Base-by-base conservation (phyloP, 2,329 filamentous ascomycete species). In the Corinectria fuckeliana region DNA sequence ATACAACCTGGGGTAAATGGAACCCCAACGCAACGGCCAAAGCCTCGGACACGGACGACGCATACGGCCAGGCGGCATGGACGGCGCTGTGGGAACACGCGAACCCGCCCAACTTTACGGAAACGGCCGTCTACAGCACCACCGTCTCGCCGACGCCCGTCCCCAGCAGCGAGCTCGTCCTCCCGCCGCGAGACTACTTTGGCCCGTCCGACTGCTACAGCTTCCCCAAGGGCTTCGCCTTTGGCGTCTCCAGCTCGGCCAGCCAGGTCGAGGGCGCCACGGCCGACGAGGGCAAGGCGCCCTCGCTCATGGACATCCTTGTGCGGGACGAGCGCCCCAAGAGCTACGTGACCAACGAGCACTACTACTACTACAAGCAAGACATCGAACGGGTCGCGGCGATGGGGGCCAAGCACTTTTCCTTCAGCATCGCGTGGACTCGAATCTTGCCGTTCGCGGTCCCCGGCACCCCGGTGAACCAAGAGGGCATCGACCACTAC, bases 301-400 rank as follows among this genome's bases (percentile, higher is more conserved):
- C 80, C 0, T 74, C 75, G 3, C 67, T 80, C n/a, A 72, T 78
- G 70, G 80, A 83, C 49, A 74, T 80, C 62, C 73, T 77, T 4
- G 63, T 72, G 2, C 57, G 49, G 4, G 64, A 69, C 26, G 63
- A 65, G 5, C 48, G 68, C 2, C 51, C 60, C 4, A 75, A 77
- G 41, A 58, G 70, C 25, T 75, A 77, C 53, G 72, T 76, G 32
- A 78, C 79, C 2, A 82, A 80, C 39, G 81, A 82, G 70, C 78
- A 84, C 55, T 85, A 85, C 66, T 85, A 83, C 60, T 70, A 82
- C 7, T 85, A 85, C 65, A 85, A 84, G 68, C 83, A 85, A 70
- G 81, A 85, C 39, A 83, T 85, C 41, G 81, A 80, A 57, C 77
- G 82, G 0, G 74, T 85, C 8, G 82, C 82, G 1, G 75, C 80